Evolutionary conservation across 805 yeast genomes (phyloP), one percentile per base, ranked within the genome.

Genomic region (Kodamaea sagamina): DNA sequence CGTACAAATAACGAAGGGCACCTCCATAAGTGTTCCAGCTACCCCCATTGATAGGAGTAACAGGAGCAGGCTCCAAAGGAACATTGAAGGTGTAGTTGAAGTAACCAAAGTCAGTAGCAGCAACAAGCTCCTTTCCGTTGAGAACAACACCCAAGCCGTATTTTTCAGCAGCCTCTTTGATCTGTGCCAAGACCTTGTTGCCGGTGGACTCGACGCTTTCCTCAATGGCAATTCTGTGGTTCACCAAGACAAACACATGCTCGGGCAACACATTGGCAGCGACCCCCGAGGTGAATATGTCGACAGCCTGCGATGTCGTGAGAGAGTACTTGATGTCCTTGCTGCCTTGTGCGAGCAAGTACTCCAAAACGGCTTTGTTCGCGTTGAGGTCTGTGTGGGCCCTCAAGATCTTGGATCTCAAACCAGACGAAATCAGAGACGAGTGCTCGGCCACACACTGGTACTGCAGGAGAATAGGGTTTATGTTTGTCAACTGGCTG

Each of bases 191-290:
- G 16, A 71, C 52, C 42, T 71, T 72, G 4, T 59, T 47, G 2
- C 57, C 52, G 0, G 71, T 67, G 19, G 57, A 49, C 3, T 52
- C 53, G 9, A 73, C 68, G 6, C 69, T 44, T 37, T 66, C 67
- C 46, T 74, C 81, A 17, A 74, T 53, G 2, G 78, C 73, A 36
- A 76, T 67, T 40, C 81, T 55, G 27, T 72, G 72, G 55, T 76
- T 75, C 13, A 75, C 66, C 16, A 64, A 53, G 4, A 72, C 61
- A 5, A 65, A 62, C 5, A 67, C 79, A 50, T 64, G 64, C 46
- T 76, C 79, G 1, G 81, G 81, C 18, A 76, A 62, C 1, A 79
- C 77, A 49, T 76, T 76, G 1, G 72, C 55, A 51, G 76, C 76
- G n/a, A 62, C 68, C 1, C 81, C 81, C 8, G 81, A 80, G 6